Conservation (phyloP, 2,329 filamentous ascomycete species). For the Pseudofabraea citricarpa region DNA sequence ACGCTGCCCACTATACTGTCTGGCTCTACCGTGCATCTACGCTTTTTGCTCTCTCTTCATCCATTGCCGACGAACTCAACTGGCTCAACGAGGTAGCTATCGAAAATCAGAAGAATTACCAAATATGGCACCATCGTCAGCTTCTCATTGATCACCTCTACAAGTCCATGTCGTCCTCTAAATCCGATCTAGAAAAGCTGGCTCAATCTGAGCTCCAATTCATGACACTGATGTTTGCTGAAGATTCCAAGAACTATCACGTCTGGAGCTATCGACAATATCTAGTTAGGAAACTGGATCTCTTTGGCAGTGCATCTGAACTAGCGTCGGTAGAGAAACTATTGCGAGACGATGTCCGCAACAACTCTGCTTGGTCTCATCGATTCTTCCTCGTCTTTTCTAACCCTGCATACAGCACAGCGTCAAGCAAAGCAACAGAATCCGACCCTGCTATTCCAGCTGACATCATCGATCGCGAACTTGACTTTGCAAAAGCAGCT, state of each 20-base stretch:
- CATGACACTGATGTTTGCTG: constrained; percentile 71
- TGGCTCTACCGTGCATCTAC: constrained; percentile 92
- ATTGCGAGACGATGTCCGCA: constrained; percentile 77
- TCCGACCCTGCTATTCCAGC: constrained; percentile 53
- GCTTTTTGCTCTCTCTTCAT: constrained; percentile 53
- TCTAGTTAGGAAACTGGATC: constrained; percentile 59
- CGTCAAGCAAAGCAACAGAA: constrained; percentile 43
- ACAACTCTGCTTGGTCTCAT: constrained; percentile 98
- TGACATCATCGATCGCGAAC: constrained; percentile 66
- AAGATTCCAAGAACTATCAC: constrained; percentile 96
- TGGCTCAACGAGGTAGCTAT: constrained; percentile 87
- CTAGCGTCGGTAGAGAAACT: constrained; percentile 66
- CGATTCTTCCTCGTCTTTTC: constrained; percentile 89
- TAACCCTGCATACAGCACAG: constrained; percentile 46
- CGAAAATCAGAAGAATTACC: constrained; percentile 92
- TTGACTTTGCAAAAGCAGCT: constrained; percentile 67
- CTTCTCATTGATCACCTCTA: constrained; percentile 57
- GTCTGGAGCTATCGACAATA: constrained; percentile 94
- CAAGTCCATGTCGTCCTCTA: constrained; percentile 54
- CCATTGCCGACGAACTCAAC: constrained; percentile 52
- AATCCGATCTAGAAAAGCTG: constrained; percentile 49
- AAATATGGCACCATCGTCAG: constrained; percentile 83
- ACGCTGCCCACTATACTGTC: constrained; percentile 96
- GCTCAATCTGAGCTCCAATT: constrained; percentile 68
- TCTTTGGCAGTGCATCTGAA: constrained; percentile 56